Base-by-base conservation (phyloP, 331 rosid species). In the Pyrus hybrid region DNA sequence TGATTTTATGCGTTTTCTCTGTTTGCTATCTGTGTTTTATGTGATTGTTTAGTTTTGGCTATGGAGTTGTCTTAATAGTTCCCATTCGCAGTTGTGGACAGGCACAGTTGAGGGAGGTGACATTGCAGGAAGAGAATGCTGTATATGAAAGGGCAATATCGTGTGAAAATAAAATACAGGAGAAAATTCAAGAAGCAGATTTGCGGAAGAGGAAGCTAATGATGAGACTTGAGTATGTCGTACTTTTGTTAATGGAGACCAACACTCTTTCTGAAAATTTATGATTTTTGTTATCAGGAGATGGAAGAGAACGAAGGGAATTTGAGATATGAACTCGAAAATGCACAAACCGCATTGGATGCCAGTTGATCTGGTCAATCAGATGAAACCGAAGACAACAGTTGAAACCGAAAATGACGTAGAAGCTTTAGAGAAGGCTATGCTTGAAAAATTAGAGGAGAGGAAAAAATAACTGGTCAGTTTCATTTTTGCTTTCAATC, bases 31-130 rank as follows among this genome's bases (percentile, higher is more conserved):
- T 13, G 53, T 2, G 18, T 45, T 12, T 43, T 49, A 26, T 13
- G 71, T 45, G 33, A 12, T 11, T 49, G 58, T 33, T 5, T 2
- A 20, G 1, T 71, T 1, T 56, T 32, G 53, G 13, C 10, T 67
- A 67, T 22, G 32, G 32, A 57, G 4, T 3, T 32, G 22, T 65
- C 8, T 53, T 54, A 82, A 33, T 41, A 23, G 67, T 77, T 49
- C 1, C 21, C 16, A 5, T 64, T 53, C 25, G 17, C 66, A 35
- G 22, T 67, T 10, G 18, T 75, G 68, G 11, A 53, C 86, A 93
- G 99, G 97, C 94, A 35, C 97, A 92, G 58, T 85, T 88, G 75
- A 86, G 99, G 80, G 93, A 92, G 88, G 80, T 80, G 77, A 86
- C 95, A 1, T 82, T 92, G 72, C 88, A 80, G 77, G 99, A 90